These are phyloP conservation scores for Globisporangium cystogenes DNA, from an alignment of 352 stramenopile genomes.

Conservation along the genomic window DNA sequence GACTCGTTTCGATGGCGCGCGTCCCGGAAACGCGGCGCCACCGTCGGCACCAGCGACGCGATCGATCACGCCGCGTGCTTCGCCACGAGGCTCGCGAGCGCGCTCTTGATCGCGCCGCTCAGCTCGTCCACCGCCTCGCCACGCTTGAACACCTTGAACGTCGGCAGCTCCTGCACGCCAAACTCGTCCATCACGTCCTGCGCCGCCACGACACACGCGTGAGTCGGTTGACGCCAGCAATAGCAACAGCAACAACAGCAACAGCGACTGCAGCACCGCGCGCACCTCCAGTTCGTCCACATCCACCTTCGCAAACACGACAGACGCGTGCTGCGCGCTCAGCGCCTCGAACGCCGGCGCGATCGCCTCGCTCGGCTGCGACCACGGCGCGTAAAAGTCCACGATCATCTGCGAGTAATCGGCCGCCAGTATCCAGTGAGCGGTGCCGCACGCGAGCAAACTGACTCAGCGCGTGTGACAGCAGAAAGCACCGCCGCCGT, in stretches of 20 bases:
- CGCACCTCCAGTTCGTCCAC: conserved; percentile 64
- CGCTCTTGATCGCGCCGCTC: conserved; percentile 61
- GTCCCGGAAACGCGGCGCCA: no score
- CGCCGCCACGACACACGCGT: background rate
- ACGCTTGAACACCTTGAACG: conserved; percentile 91
- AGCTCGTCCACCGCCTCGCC: conserved; percentile 88
- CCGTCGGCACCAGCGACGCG: background rate
- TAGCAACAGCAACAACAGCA: no score
- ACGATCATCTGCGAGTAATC: conserved; percentile 60
- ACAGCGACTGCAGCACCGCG: background rate
- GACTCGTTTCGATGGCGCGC: background rate
- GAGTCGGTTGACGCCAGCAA: no score
- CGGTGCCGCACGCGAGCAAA: background rate
- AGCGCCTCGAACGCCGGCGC: conserved; percentile 72
- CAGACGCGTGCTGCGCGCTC: conserved; percentile 37
- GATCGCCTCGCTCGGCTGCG: conserved; percentile 75
- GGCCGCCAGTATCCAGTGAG: background rate
- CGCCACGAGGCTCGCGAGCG: conserved; percentile 46
- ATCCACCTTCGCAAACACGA: conserved; percentile 74
- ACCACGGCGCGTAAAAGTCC: conserved; percentile 85
- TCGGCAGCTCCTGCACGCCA: conserved; percentile 86
- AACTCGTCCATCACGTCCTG: conserved; percentile 57
- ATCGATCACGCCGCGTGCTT: conserved; percentile 30
- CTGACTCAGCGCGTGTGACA: conserved; percentile 1
- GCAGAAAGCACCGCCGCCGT: background rate